phyloP scores from a whole-genome alignment of 164 flowering plant genomes.

The Houttuynia cordata region DNA sequence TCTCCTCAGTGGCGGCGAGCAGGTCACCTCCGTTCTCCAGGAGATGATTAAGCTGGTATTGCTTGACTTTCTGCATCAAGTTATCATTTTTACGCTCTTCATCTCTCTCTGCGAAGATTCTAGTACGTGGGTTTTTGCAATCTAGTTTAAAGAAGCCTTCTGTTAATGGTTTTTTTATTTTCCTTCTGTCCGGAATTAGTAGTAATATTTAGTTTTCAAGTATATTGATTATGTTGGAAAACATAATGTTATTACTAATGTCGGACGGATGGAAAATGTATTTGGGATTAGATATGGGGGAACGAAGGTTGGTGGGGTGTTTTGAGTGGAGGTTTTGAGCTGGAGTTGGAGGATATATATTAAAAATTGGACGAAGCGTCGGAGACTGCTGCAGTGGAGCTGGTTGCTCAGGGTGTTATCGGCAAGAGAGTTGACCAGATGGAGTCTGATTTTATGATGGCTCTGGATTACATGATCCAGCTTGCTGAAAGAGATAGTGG shows the following conservation, averaged over 20 bases:
- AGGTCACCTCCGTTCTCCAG: conserved; percentile 79
- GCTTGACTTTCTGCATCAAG: conserved; percentile 4
- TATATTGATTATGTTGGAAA: too few species aligned
- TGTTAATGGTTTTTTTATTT: too few species aligned
- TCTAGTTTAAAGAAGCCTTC: too few species aligned
- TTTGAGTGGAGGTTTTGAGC: background rate
- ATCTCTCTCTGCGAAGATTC: too few species aligned
- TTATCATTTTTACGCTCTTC: too few species aligned
- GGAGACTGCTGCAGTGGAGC: conserved; percentile 68
- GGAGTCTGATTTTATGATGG: conserved; percentile 95
- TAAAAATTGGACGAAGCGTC: conserved; percentile 82
- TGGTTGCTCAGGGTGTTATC: conserved; percentile 93
- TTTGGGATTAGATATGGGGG: too few species aligned
- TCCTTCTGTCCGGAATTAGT: too few species aligned
- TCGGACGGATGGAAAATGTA: too few species aligned
- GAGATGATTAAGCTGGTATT: conserved; percentile 74
- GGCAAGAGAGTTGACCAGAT: conserved; percentile 97
- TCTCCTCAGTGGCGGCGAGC: conserved; percentile 86
- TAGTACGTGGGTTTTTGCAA: too few species aligned
- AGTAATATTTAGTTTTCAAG: too few species aligned
- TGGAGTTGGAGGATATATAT: conserved; percentile 81
- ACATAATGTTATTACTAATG: too few species aligned
- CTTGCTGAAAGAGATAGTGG: conserved; percentile 72
- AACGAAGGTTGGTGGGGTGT: background rate
- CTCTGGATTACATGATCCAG: conserved; percentile 94